A percentile compares a stretch with the other conserved stretches of the same genome.
phyloP scores from a whole-genome alignment of 352 stramenopile species.

The Blastocystis sp. region DNA sequence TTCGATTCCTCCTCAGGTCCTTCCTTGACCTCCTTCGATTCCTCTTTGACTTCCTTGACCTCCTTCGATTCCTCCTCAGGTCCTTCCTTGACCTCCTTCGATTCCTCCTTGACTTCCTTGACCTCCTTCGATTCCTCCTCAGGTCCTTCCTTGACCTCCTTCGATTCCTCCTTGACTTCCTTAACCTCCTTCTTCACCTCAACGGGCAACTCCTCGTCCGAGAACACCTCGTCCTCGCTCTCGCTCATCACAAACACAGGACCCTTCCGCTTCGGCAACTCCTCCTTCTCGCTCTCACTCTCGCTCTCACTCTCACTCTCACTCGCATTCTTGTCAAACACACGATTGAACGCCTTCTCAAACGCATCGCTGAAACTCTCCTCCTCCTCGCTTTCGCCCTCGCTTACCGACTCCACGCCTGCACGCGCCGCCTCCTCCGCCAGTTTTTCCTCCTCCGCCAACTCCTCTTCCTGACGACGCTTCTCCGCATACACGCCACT shows the following conservation, averaged over 20 bases:
- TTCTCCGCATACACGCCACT: conserved; percentile 20
- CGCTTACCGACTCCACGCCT: not conserved
- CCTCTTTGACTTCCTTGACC: not conserved
- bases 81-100: not conserved
- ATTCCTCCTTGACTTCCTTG: not conserved
- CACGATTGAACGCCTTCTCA: too few relatives aligned
- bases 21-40: not conserved
- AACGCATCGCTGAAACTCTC: not conserved
- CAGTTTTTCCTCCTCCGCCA: not conserved
- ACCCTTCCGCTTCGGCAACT: not conserved
- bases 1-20: not conserved
- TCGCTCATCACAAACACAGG: conserved; percentile 34
- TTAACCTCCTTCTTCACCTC: not conserved
- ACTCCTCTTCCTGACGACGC: not conserved
- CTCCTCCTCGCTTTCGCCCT: not conserved
- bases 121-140: conserved; percentile 8
- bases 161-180: not conserved
- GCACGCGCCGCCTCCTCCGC: not conserved
- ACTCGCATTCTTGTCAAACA: too few relatives aligned
- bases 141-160: not conserved
- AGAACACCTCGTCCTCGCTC: conserved; percentile 29
- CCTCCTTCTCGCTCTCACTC: not conserved
- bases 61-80: not conserved
- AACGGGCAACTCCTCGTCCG: conserved; percentile 24
- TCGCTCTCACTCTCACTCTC: not conserved